These are phyloP conservation scores for Vanrija sp. DNA, from an alignment of 1,284 basidiomycete genomes.

Conservation along the genomic window DNA sequence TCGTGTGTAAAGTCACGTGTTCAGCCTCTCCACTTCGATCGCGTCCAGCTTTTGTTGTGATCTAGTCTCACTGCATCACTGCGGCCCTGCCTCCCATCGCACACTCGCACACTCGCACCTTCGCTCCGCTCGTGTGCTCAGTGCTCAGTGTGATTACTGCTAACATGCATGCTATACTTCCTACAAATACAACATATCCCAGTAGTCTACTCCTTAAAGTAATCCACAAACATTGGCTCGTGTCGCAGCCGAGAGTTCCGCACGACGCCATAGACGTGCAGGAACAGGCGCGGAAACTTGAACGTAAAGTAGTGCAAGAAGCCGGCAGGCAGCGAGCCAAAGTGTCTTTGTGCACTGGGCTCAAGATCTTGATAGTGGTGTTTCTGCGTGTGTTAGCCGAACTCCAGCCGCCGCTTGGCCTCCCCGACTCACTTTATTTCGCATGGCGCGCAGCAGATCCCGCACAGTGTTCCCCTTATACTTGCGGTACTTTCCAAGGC, in stretches of 20 bases:
- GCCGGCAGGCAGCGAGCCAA: constrained; percentile 86
- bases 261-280: constrained; percentile 85
- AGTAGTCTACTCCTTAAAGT: constrained; percentile 53
- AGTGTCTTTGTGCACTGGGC: constrained; percentile 76
- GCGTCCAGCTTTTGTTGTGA: too few relatives aligned
- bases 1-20: too few relatives aligned
- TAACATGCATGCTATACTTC: too few relatives aligned
- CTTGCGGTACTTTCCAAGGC: constrained; percentile 92
- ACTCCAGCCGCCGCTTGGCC: background rate
- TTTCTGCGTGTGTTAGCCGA: constrained; percentile 60
- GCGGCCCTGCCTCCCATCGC: too few relatives aligned
- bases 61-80: too few relatives aligned
- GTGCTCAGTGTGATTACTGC: too few relatives aligned
- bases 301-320: constrained; percentile 89
- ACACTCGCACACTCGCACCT: too few relatives aligned
- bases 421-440: constrained; percentile 74
- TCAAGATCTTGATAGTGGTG: constrained; percentile 91
- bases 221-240: constrained; percentile 80
- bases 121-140: too few relatives aligned
- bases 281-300: constrained; percentile 83
- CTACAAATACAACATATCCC: too few relatives aligned
- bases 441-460: constrained; percentile 83
- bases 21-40: too few relatives aligned
- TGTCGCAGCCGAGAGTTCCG: constrained; percentile 59
- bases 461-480: constrained; percentile 88